Evolutionary conservation across 2,329 filamentous ascomycete species (phyloP).

Genomic region (Ceratocystis cubensis): DNA sequence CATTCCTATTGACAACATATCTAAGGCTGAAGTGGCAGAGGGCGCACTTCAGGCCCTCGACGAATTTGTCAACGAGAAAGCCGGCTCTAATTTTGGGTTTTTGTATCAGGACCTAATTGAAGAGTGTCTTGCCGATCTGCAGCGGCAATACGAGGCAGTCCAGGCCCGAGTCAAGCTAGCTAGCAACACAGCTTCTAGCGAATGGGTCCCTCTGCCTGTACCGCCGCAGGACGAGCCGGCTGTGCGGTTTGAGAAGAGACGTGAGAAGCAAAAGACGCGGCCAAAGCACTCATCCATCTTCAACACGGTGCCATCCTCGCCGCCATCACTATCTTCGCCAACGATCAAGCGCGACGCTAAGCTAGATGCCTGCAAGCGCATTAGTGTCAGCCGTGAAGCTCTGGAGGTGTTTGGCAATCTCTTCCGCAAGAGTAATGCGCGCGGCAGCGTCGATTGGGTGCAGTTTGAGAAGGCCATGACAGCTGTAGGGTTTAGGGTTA

Average conservation of each 20-base stretch:
- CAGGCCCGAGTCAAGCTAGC: slow-evolving; percentile 23
- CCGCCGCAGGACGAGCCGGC: slow-evolving; percentile 23
- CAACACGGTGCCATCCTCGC: slow-evolving; percentile 24
- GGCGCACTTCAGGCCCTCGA: slow-evolving; percentile 30
- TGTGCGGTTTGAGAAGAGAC: slow-evolving; percentile 28
- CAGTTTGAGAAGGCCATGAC: slow-evolving; percentile 33
- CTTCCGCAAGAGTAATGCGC: slow-evolving; percentile 27
- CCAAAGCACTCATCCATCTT: slow-evolving; percentile 29
- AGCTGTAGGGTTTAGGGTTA: slow-evolving; percentile 32
- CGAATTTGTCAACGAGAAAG: slow-evolving; percentile 29
- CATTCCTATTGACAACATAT: slow-evolving; percentile 33
- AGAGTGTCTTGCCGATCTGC: slow-evolving; percentile 29
- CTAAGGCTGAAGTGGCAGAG: slow-evolving; percentile 31
- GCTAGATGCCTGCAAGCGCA: slow-evolving; percentile 16
- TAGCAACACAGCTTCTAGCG: slow-evolving; percentile 20
- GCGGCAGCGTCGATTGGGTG: slow-evolving; percentile 28
- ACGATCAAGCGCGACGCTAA: neutral
- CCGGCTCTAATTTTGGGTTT: slow-evolving; percentile 32
- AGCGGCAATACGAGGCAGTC: slow-evolving; percentile 25
- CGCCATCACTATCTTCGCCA: neutral
- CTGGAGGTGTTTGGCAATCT: slow-evolving; percentile 30
- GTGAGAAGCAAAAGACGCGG: slow-evolving; percentile 35
- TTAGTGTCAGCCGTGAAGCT: slow-evolving; percentile 32
- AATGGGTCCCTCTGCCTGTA: slow-evolving; percentile 20
- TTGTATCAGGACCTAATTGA: slow-evolving; percentile 35